These are phyloP conservation scores for Plectosphaerella plurivora DNA, from an alignment of 2,329 filamentous ascomycete species.

Conservation along the genomic window DNA sequence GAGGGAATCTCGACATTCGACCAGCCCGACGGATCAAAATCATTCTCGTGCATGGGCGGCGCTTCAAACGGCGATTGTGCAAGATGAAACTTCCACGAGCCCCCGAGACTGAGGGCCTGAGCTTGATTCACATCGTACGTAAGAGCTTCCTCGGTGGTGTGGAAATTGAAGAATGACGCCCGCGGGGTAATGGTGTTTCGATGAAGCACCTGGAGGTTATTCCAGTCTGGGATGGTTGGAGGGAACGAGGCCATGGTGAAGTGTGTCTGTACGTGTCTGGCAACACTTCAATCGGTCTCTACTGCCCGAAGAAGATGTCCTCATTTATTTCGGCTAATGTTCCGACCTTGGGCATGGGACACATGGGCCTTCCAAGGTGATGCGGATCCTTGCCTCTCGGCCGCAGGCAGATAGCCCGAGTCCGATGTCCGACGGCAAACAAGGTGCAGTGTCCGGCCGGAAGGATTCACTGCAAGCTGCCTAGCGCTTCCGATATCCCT, in stretches of 20 bases:
- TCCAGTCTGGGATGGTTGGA: slow-evolving; percentile 46
- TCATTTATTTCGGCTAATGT: too few species aligned
- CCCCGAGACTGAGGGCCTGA: slow-evolving; percentile 35
- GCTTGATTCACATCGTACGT: slow-evolving; percentile 29
- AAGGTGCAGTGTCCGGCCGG: too few species aligned
- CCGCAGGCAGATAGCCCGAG: too few species aligned
- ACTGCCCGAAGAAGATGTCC: too few species aligned
- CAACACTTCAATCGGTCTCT: too few species aligned
- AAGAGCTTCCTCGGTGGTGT: slow-evolving; percentile 41
- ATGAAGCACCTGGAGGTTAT: slow-evolving; percentile 52
- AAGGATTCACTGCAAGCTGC: background rate
- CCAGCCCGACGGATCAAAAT: slow-evolving; percentile 28
- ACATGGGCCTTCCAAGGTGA: too few species aligned
- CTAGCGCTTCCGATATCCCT: background rate
- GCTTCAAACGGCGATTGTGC: slow-evolving; percentile 24
- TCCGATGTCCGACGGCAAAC: too few species aligned
- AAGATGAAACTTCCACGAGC: slow-evolving; percentile 32
- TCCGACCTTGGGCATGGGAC: too few species aligned
- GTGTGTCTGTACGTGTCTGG: too few species aligned
- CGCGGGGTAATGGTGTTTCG: slow-evolving; percentile 51
- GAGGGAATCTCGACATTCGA: slow-evolving; percentile 55
- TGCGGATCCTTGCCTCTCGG: too few species aligned
- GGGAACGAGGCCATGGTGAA: slow-evolving; percentile 7
- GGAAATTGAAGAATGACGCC: slow-evolving; percentile 50
- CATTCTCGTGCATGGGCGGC: slow-evolving; percentile 1